Evolutionary conservation across 2,329 filamentous ascomycete species (phyloP).

Genomic region (Hawksworthiomyces lignivorus): DNA sequence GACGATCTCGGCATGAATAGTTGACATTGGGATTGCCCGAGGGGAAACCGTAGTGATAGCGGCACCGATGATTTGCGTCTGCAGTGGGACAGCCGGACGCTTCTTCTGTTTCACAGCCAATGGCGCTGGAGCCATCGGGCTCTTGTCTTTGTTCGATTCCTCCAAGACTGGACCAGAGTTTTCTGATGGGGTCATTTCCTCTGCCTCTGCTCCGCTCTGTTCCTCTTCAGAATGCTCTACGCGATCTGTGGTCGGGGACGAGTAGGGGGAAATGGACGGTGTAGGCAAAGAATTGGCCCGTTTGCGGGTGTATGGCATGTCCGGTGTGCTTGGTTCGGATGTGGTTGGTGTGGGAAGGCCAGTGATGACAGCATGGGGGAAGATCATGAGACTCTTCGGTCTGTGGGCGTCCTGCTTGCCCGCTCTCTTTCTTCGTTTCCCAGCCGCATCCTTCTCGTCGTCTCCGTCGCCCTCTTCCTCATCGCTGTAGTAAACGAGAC

Average conservation of each 20-base stretch:
- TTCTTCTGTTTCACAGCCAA: slow-evolving; percentile 3
- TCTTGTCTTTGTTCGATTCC: background rate
- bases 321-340: slow-evolving; percentile 28
- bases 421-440: slow-evolving; percentile 23
- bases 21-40: slow-evolving; percentile 1
- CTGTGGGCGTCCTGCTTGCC: slow-evolving; percentile 23
- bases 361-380: slow-evolving; percentile 19
- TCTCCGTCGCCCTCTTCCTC: slow-evolving; percentile 57
- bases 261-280: slow-evolving; percentile 22
- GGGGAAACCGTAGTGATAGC: slow-evolving; percentile 8
- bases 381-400: slow-evolving; percentile 40
- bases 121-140: background rate
- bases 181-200: too few relatives aligned
- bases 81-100: background rate
- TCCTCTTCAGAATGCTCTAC: slow-evolving; percentile 5
- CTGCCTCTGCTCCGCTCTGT: background rate
- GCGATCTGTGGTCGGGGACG: slow-evolving; percentile 13
- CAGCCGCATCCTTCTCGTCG: slow-evolving; percentile 14
- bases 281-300: slow-evolving; percentile 44
- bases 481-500: slow-evolving; percentile 54
- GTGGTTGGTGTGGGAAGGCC: slow-evolving; percentile 25
- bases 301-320: slow-evolving; percentile 23
- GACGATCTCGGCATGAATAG: slow-evolving; percentile 2
- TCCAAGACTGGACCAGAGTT: too few relatives aligned
- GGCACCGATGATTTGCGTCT: slow-evolving; percentile 7